Base-by-base conservation (phyloP, 805 yeast species). In the Hanseniaspora nectarophila region DNA sequence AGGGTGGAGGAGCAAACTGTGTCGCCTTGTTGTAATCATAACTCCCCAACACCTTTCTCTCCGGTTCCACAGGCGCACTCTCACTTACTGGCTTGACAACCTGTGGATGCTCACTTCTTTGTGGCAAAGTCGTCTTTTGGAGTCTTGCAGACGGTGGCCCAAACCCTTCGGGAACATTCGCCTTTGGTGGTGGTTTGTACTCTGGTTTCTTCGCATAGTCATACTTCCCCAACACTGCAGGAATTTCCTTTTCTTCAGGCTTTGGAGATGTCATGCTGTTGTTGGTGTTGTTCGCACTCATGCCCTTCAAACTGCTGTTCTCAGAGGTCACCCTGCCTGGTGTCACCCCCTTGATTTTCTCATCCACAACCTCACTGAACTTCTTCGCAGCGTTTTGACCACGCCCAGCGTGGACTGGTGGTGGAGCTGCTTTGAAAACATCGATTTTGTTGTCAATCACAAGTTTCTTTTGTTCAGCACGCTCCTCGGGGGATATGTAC, bases 1-100 rank as follows among this genome's bases (percentile, higher is more conserved):
- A 59, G 24, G 67, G 68, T 3, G 77, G 77, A 18, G 76, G 74
- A 4, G 72, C 69, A 50, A 64, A 66, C 37, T 62, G 63, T 6
- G 62, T 56, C 12, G 63, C 58, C 5, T 71, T 68, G 12, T 66
- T 56, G 51, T 70, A 61, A 31, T 63, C 58, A 53, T 67, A 67
- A 5, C 55, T 20, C 0, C 73, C 73, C 16, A 72, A 60, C 39
- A 72, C 61, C 15, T 65, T 61, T n/a, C 63, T 37, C 29, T 28
- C 29, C 28, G 33, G 13, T 28, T 23, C 13, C 16, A n/a, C n/a
- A n/a, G n/a, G n/a, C n/a, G n/a, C n/a, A n/a, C n/a, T n/a, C n/a
- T n/a, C n/a, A n/a, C n/a, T n/a, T n/a, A n/a, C n/a, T n/a, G n/a
- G n/a, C n/a, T n/a, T n/a, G n/a, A n/a, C n/a, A n/a, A n/a, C n/a